Base-by-base conservation (phyloP, 148 eudicot species). In the Pouteria glomerata region DNA sequence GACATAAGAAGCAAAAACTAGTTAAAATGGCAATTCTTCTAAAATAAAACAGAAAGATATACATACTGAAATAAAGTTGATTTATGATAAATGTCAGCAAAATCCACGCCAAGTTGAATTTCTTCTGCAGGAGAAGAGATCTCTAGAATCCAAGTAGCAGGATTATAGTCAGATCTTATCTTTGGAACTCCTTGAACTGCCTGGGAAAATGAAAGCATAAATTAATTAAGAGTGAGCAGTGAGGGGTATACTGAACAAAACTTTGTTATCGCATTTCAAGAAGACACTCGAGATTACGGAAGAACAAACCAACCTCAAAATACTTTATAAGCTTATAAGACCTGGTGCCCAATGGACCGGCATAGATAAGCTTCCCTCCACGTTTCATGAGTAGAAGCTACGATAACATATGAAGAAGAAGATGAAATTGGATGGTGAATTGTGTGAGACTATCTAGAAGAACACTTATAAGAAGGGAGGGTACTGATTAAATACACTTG, bases 71-170 rank as follows among this genome's bases (percentile, higher is more conserved):
- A 83, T 23, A 89, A 74, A 72, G 73, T 53, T 71, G 89, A 89
- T 59, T 68, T 69, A 48, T 52, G 73, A 58, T 89, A 89, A 75
- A 89, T 73, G 58, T 89, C 87, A 34, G 91, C 75, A 80, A 89
- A 87, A 64, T 89, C 86, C 2, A 87, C 56, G 34, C 85, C 89
- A 34, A 89, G 79, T 37, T 81, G 91, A 67, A 57, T 75, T 87
- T 87, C 94, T 83, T 85, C 94, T 71, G 89, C 74, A 47, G 89
- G 79, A 78, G 88, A 86, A 70, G 94, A 81, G 67, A 86, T 71
- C 63, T 89, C 94, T 57, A 89, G 83, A 66, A 89, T 82, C 94
- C 94, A 89, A n/a, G 94, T 82, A 73, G 94, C 94, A 56, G 94
- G 94, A 72, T 89, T 89, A 68, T 73, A 82, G 5, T 91, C 91